Percentiles rank a stretch among this genome's conserved stretches.
phyloP scores from a whole-genome alignment of 768 basidiomycete genomes.

The Mycena amicta region DNA sequence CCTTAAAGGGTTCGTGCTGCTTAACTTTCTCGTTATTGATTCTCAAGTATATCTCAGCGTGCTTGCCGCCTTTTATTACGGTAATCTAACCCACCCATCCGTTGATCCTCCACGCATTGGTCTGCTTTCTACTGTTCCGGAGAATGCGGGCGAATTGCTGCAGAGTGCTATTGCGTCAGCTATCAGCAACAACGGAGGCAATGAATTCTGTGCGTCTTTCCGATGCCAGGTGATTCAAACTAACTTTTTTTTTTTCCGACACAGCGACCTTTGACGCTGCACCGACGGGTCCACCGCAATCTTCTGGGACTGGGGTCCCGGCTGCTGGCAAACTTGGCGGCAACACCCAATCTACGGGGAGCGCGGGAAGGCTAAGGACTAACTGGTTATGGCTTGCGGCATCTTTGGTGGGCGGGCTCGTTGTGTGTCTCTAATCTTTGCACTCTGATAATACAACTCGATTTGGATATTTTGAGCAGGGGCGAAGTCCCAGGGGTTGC shows the following conservation, averaged over 20 bases:
- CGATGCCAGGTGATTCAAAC: background rate
- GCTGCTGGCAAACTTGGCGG: background rate
- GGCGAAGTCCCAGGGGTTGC: too few relatives aligned
- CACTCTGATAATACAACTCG: too few relatives aligned
- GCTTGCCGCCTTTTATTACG: slow-evolving; percentile 69
- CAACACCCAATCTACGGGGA: background rate
- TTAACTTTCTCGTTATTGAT: background rate
- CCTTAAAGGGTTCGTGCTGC: slow-evolving; percentile 61
- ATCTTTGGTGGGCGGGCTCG: background rate
- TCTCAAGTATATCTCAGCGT: slow-evolving; percentile 42
- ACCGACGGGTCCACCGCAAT: slow-evolving; percentile 35
- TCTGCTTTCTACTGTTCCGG: slow-evolving; percentile 69
- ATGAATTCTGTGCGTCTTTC: slow-evolving; percentile 36
- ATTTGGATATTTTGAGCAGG: too few relatives aligned
- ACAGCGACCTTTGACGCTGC: slow-evolving; percentile 45
- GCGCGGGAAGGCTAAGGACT: background rate
- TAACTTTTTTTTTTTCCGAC: slow-evolving; percentile 12
- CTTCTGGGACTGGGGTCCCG: slow-evolving; percentile 20
- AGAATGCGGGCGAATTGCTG: slow-evolving; percentile 47
- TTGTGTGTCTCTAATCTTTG: background rate
- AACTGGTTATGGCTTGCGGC: background rate
- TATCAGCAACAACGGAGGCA: slow-evolving; percentile 28
- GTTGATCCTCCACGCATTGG: slow-evolving; percentile 70
- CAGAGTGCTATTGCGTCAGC: slow-evolving; percentile 37
- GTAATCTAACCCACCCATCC: slow-evolving; percentile 70